Base-by-base conservation (phyloP, 2,329 filamentous ascomycete genomes). In the Sporothrix pallida region DNA sequence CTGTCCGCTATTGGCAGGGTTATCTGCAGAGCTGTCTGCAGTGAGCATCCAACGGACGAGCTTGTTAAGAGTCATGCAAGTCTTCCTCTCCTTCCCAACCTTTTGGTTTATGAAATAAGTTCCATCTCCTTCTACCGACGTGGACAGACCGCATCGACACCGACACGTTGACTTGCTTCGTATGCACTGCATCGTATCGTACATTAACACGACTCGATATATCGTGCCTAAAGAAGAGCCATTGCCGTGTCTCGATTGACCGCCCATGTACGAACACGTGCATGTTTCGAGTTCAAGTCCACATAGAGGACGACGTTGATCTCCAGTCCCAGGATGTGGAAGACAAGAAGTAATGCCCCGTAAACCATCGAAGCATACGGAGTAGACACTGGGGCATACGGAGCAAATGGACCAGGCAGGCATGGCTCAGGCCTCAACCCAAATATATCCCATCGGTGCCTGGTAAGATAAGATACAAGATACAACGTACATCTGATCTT, bases 261-360 rank as follows among this genome's bases (percentile, higher is more conserved):
- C 52, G 50, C 26, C 42, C 50, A 46, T 42, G 68, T 52, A 70
- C 50, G 37, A 70, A 48, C 68, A 70, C 37, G 68, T 70, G 31
- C 68, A 70, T 60, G 26, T 58, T 52, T 44, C 50, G 31, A 58
- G n/a, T 2, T 3, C 3, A 13, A 44, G 8, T 20, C n/a, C 60
- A 63, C n/a, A 23, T 37, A 5, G 31, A 3, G 31, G 5, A 3
- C 31, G 2, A 37, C 31, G 3, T 37, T 37, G 31, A 37, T 5
- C 31, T 37, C 31, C 31, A 37, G 7, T 37, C 31, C 31, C 31
- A 37, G 31, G 31, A 7, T 37, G 31, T 37, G 31, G 3, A 37
- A 37, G 31, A 7, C 2, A 7, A 37, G 31, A 37, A 37, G 31
- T 7, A 37, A 37, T 37, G 4, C 7, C 7, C 31, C 4, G 31